Evolutionary conservation across 805 yeast genomes (phyloP).

Genomic region (Candida hispaniensis): DNA sequence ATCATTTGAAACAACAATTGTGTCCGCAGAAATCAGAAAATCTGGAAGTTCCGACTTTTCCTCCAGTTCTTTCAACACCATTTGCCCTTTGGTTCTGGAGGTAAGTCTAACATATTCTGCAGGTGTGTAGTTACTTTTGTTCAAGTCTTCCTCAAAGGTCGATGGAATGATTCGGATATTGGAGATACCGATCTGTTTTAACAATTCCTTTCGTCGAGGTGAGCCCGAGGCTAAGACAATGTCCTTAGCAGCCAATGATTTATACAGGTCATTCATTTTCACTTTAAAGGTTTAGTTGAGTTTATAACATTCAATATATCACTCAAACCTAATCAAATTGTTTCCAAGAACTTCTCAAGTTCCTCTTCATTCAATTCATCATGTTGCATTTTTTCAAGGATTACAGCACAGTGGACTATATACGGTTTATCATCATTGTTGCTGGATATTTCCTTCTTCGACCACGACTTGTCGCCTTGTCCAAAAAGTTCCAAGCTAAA

Average conservation of each 20-base stretch:
- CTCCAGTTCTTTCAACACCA: conserved; percentile 41
- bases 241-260: conserved; percentile 19
- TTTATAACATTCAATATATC: no score
- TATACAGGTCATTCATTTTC: conserved; percentile 9
- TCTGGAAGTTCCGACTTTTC: conserved; percentile 29
- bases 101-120: conserved; percentile 61
- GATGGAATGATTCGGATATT: conserved; percentile 44
- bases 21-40: conserved; percentile 57
- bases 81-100: conserved; percentile 52
- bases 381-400: conserved; percentile 12
- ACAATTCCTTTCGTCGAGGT: conserved; percentile 66
- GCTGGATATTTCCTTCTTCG: conserved; percentile 15
- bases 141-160: conserved; percentile 64
- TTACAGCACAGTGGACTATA: conserved; percentile 14
- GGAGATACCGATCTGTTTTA: conserved; percentile 36
- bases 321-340: no score
- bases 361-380: no score
- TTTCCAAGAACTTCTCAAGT: no score
- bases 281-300: no score
- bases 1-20: conserved; percentile 53
- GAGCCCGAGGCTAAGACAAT: conserved; percentile 75
- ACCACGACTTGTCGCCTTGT: conserved; percentile 13
- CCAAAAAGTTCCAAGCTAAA: conserved; percentile 14
- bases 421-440: conserved; percentile 15
- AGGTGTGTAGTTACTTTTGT: conserved; percentile 41